Percentiles rank a stretch among this genome's conserved stretches.
Evolutionary conservation across 345 rosid species (phyloP).

Genomic region (Rubroshorea leprosula): DNA sequence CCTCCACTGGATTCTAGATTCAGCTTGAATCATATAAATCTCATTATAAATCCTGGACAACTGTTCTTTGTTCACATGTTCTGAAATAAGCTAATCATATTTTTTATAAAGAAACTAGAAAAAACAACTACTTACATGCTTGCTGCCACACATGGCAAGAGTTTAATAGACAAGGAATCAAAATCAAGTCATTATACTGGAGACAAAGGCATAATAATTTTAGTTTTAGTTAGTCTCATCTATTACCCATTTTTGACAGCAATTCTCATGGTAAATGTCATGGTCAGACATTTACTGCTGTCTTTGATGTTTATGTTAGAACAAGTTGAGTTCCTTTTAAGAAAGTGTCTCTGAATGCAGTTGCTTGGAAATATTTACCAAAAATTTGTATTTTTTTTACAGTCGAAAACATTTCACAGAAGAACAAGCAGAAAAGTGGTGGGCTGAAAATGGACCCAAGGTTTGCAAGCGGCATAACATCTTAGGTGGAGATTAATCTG

Average conservation of each 20-base stretch:
- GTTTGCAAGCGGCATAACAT: constrained; percentile 58
- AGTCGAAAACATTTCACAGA: constrained; percentile 73
- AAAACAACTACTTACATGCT: not conserved
- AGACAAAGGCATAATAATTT: too few relatives aligned
- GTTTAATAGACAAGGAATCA: too few relatives aligned
- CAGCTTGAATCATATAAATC: not conserved
- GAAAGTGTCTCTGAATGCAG: not conserved
- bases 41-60: not conserved
- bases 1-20: too few relatives aligned
- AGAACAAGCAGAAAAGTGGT: constrained; percentile 87
- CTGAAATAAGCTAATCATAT: too few relatives aligned
- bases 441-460: constrained; percentile 66
- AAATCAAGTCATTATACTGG: too few relatives aligned
- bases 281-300: too few relatives aligned
- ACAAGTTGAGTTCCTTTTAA: not conserved
- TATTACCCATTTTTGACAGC: too few relatives aligned
- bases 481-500: constrained; percentile 12
- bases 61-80: not conserved
- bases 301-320: not conserved
- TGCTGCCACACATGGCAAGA: too few relatives aligned
- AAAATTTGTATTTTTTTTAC: constrained; percentile 18
- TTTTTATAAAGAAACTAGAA: not conserved
- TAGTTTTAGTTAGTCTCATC: too few relatives aligned
- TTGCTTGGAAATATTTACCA: not conserved
- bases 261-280: too few relatives aligned